phyloP scores from a whole-genome alignment of 108 stramenopile species.

The Pseudonitzschia delicatissima region DNA sequence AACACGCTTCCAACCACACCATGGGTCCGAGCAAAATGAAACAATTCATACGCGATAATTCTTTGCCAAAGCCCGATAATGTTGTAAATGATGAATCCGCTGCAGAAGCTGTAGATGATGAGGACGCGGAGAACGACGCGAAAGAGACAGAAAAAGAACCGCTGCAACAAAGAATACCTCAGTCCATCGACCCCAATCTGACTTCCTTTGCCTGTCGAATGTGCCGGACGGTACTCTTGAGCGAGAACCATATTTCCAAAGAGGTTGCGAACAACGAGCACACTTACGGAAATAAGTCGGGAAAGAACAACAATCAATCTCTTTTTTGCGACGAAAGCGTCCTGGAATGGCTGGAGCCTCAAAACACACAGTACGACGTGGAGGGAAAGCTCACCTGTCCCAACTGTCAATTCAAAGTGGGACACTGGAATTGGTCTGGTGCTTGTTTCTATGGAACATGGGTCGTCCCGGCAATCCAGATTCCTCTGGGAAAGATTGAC shows the following conservation, averaged over 20 bases:
- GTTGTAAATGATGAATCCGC: constrained; percentile 13
- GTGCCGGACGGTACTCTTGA: constrained; percentile 70
- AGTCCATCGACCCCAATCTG: constrained; percentile 20
- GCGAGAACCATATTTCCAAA: constrained; percentile 53
- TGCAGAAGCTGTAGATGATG: background rate
- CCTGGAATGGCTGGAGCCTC: constrained; percentile 40
- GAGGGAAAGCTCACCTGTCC: constrained; percentile 77
- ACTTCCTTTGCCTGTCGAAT: constrained; percentile 63
- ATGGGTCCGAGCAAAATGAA: constrained; percentile 84
- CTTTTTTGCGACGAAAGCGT: constrained; percentile 49
- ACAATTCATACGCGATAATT: constrained; percentile 35
- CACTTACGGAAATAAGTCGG: constrained; percentile 9
- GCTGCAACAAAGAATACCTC: background rate
- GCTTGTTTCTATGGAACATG: constrained; percentile 81
- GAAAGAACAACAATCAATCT: constrained; percentile 40
- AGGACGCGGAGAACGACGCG: constrained; percentile 6
- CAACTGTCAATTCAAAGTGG: constrained; percentile 70
- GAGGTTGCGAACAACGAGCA: constrained; percentile 30
- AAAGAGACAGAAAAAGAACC: background rate
- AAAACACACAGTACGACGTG: constrained; percentile 32
- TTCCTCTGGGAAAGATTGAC: constrained; percentile 74
- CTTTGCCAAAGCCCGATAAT: background rate
- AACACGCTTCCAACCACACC: constrained; percentile 31
- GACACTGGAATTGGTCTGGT: constrained; percentile 81
- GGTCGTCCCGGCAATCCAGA: constrained; percentile 83